These are phyloP conservation scores for Mucor racemosus DNA, from an alignment of 371 early-diverging fungal species.

Conservation along the genomic window DNA sequence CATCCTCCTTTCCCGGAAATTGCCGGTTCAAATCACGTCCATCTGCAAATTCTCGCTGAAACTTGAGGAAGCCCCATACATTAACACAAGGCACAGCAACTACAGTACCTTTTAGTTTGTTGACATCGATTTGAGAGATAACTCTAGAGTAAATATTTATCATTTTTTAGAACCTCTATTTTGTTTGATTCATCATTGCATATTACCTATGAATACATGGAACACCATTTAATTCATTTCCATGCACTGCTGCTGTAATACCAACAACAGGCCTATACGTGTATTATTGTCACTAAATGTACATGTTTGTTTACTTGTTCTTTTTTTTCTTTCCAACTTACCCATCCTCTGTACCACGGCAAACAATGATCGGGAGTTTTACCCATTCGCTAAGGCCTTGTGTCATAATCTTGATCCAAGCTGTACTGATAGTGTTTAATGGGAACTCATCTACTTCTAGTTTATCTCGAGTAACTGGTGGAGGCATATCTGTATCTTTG, in stretches of 20 bases:
- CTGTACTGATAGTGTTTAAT: constrained; percentile 56
- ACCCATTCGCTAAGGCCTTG: constrained; percentile 72
- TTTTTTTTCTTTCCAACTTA: constrained; percentile 17
- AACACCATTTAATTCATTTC: constrained; percentile 92
- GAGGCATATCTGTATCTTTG: constrained; percentile 61
- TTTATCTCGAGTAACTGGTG: constrained; percentile 58
- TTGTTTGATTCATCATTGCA: neutral
- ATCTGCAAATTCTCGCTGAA: constrained; percentile 81
- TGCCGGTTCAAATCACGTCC: constrained; percentile 86
- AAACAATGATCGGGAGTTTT: constrained; percentile 67
- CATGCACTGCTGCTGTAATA: constrained; percentile 83
- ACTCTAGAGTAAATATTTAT: constrained; percentile 38
- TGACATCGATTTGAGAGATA: constrained; percentile 75
- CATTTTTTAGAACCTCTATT: neutral
- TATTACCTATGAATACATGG: constrained; percentile 79
- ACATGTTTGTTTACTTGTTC: neutral
- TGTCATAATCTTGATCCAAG: constrained; percentile 74
- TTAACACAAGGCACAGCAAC: constrained; percentile 91
- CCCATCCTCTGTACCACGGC: constrained; percentile 65
- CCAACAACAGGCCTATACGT: constrained; percentile 34
- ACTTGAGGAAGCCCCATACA: constrained; percentile 81
- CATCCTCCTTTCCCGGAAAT: constrained; percentile 80
- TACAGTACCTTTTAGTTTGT: constrained; percentile 77
- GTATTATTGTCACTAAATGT: neutral
- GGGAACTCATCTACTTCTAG: constrained; percentile 66